These are phyloP conservation scores for Pouteria campechiana DNA, from an alignment of 179 eudicot species.

Conservation along the genomic window DNA sequence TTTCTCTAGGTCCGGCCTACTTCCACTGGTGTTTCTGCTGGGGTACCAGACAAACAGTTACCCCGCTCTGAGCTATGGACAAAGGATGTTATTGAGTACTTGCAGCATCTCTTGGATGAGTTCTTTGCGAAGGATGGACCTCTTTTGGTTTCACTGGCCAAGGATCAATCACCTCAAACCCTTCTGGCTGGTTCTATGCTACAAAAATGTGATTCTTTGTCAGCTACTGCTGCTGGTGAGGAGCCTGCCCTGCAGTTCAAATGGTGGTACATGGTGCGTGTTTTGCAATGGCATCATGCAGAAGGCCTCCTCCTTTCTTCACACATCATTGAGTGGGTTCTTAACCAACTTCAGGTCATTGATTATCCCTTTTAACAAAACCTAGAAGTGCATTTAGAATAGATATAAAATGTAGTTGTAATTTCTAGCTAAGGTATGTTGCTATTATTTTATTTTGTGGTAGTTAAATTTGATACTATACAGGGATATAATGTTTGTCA, in stretches of 20 bases:
- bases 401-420: too few species aligned
- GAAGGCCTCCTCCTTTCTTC: slow-evolving; percentile 83
- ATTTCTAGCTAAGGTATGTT: too few species aligned
- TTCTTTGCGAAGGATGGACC: slow-evolving; percentile 36
- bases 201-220: slow-evolving; percentile 28
- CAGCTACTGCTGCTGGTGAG: slow-evolving; percentile 36
- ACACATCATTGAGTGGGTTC: slow-evolving; percentile 85
- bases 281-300: slow-evolving; percentile 79
- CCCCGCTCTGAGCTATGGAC: slow-evolving; percentile 96
- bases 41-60: slow-evolving; percentile 54
- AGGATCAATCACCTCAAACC: slow-evolving; percentile 56
- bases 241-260: slow-evolving; percentile 86
- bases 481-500: slow-evolving; percentile 1
- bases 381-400: too few species aligned
- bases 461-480: neutral
- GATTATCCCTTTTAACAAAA: too few species aligned
- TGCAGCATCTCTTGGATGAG: slow-evolving; percentile 79
- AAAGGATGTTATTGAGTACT: slow-evolving; percentile 78
- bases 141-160: slow-evolving; percentile 28
- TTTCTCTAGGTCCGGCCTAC: slow-evolving; percentile 74
- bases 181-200: slow-evolving; percentile 44
- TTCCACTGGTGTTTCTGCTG: slow-evolving; percentile 43
- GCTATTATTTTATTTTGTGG: neutral
- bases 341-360: slow-evolving; percentile 70
- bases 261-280: slow-evolving; percentile 96